phyloP scores from a whole-genome alignment of 2,329 filamentous ascomycete species.

The Leptographium wingfieldii region DNA sequence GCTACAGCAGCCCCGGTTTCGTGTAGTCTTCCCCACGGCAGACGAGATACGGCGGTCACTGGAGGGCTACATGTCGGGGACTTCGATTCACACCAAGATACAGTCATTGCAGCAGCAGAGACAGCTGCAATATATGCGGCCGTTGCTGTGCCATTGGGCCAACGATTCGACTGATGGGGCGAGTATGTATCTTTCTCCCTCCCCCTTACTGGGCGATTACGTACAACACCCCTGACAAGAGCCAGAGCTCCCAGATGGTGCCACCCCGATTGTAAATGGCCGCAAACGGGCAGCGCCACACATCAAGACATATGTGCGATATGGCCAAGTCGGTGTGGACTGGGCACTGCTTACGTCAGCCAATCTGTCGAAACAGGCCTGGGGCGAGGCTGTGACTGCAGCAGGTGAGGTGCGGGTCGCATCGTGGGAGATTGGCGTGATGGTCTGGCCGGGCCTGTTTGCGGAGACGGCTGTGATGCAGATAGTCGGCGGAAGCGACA shows the following conservation, averaged over 20 bases:
- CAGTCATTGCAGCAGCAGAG: constrained; percentile 57
- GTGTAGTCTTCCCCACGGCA: constrained; percentile 68
- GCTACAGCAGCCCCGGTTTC: constrained; percentile 37
- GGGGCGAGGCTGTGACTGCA: constrained; percentile 53
- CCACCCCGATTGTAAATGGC: constrained; percentile 34
- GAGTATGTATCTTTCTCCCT: constrained; percentile 13
- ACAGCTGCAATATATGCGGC: constrained; percentile 60
- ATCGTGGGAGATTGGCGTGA: constrained; percentile 73
- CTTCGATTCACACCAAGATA: constrained; percentile 71
- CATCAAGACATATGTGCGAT: constrained; percentile 75
- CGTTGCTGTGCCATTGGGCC: constrained; percentile 65
- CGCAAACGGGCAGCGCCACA: constrained; percentile 66
- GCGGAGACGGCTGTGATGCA: constrained; percentile 46
- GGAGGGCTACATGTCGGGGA: constrained; percentile 66
- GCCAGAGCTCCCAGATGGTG: constrained; percentile 17
- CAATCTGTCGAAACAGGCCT: constrained; percentile 82
- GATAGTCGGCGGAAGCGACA: constrained; percentile 52
- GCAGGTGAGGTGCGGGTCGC: constrained; percentile 55
- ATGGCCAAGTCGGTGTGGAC: constrained; percentile 44
- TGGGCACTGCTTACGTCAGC: constrained; percentile 86
- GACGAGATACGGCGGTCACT: constrained; percentile 65
- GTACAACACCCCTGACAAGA: too few species aligned
- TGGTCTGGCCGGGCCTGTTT: constrained; percentile 62
- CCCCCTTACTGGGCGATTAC: background rate
- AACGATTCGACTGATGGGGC: constrained; percentile 36